Percentiles rank a stretch among this genome's conserved stretches.
These are phyloP conservation scores for Tricharina praecox DNA, from an alignment of 495 filamentous ascomycete species.

Conservation along the genomic window DNA sequence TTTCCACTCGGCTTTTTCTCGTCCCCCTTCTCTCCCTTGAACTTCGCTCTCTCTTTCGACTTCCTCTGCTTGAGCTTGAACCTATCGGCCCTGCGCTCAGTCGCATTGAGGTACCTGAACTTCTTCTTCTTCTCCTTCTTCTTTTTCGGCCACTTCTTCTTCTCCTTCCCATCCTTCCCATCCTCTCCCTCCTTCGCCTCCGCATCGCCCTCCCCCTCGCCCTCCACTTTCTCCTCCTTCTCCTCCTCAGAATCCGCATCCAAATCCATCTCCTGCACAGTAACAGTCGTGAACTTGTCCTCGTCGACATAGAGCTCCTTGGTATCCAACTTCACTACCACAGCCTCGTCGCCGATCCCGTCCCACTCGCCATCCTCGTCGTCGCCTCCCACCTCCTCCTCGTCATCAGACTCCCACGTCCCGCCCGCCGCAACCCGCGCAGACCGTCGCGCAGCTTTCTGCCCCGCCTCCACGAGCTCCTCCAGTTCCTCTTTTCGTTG, in stretches of 20 bases:
- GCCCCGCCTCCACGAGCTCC: slow-evolving; percentile 55
- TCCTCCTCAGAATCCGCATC: slow-evolving; percentile 37
- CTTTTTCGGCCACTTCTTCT: slow-evolving; percentile 36
- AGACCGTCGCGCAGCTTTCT: slow-evolving; percentile 39
- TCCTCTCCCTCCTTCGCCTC: slow-evolving; percentile 25
- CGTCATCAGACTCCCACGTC: slow-evolving; percentile 8
- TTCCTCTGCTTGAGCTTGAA: slow-evolving; percentile 47
- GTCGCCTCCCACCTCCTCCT: slow-evolving; percentile 22
- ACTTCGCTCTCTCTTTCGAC: slow-evolving; percentile 49
- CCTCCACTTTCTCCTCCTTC: slow-evolving; percentile 20
- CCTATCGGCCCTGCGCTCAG: slow-evolving; percentile 28
- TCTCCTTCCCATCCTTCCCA: slow-evolving; percentile 26
- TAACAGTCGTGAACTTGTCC: slow-evolving; percentile 85
- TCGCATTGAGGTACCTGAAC: slow-evolving; percentile 81
- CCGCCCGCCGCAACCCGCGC: slow-evolving; percentile 29
- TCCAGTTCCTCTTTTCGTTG: slow-evolving; percentile 63
- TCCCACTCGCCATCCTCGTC: slow-evolving; percentile 39
- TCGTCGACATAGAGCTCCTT: slow-evolving; percentile 95
- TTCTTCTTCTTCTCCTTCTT: slow-evolving; percentile 73
- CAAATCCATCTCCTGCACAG: slow-evolving; percentile 75
- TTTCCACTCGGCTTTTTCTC: too few species aligned
- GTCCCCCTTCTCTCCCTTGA: slow-evolving; percentile 26
- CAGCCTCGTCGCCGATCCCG: slow-evolving; percentile 41
- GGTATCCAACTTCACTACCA: slow-evolving; percentile 41
- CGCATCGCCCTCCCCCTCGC: slow-evolving; percentile 18